Evolutionary conservation across 148 eudicot species (phyloP).

Genomic region (Vaccinium vitisidaea): DNA sequence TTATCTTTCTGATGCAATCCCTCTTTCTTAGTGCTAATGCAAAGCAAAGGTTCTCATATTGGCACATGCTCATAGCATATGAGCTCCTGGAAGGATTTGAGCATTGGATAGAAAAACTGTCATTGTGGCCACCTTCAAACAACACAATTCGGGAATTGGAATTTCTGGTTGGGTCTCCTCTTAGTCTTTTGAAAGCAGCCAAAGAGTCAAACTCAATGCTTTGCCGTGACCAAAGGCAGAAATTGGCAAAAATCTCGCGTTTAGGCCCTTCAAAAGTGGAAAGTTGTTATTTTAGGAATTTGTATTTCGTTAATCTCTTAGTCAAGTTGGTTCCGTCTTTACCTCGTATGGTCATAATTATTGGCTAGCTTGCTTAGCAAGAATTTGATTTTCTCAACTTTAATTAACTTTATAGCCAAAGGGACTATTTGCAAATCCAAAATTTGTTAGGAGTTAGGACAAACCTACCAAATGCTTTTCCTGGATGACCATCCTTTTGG

Average conservation of each 20-base stretch:
- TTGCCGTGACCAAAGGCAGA: background rate
- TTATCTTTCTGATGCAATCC: slow-evolving; percentile 1
- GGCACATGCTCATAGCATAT: background rate
- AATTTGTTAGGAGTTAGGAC: background rate
- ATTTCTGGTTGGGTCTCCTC: background rate
- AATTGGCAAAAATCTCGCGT: background rate
- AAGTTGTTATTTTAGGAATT: background rate
- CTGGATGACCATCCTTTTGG: background rate
- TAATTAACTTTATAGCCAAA: background rate
- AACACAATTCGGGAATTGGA: background rate
- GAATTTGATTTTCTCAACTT: background rate
- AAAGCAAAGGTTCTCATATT: background rate
- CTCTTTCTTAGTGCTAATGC: background rate
- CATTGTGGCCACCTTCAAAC: background rate
- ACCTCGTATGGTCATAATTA: background rate
- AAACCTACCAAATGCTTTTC: background rate
- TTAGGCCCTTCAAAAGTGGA: background rate
- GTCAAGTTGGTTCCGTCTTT: background rate
- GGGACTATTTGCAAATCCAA: background rate
- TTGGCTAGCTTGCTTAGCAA: background rate
- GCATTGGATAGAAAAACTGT: background rate
- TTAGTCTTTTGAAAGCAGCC: background rate
- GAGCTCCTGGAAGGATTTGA: background rate
- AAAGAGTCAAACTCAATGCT: background rate
- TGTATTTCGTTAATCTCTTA: background rate